Evolutionary conservation across 257 asterid species (phyloP).

Genomic region (Solanum piurae): DNA sequence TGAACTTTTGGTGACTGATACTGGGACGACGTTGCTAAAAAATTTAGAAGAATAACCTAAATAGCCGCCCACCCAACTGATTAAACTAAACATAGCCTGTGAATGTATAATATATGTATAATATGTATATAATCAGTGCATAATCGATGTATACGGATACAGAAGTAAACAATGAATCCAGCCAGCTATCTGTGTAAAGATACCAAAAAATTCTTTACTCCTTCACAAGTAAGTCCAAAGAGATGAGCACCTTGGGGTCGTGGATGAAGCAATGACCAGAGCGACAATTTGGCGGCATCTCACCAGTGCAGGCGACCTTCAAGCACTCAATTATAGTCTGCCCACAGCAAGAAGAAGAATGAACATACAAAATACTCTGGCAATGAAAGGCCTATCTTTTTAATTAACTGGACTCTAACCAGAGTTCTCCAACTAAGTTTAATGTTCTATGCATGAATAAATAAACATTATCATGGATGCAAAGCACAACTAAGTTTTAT

Average conservation of each 20-base stretch:
- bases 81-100: background rate
- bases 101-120: background rate
- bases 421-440: background rate
- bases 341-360: constrained; percentile 1
- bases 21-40: background rate
- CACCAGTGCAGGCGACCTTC: constrained; percentile 96
- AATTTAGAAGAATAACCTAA: background rate
- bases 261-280: constrained; percentile 95
- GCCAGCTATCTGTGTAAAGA: background rate
- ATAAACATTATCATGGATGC: background rate
- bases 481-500: background rate
- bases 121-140: background rate
- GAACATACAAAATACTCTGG: background rate
- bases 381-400: background rate
- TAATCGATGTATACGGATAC: background rate
- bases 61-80: background rate
- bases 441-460: background rate
- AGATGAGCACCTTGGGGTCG: constrained; percentile 72
- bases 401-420: background rate
- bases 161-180: background rate
- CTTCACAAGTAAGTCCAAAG: background rate
- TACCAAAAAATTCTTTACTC: background rate
- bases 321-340: constrained; percentile 97
- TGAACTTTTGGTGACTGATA: background rate
- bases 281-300: constrained; percentile 93